Evolutionary conservation across 2,329 filamentous ascomycete genomes (phyloP).

Genomic region (Juglanconis juglandina): DNA sequence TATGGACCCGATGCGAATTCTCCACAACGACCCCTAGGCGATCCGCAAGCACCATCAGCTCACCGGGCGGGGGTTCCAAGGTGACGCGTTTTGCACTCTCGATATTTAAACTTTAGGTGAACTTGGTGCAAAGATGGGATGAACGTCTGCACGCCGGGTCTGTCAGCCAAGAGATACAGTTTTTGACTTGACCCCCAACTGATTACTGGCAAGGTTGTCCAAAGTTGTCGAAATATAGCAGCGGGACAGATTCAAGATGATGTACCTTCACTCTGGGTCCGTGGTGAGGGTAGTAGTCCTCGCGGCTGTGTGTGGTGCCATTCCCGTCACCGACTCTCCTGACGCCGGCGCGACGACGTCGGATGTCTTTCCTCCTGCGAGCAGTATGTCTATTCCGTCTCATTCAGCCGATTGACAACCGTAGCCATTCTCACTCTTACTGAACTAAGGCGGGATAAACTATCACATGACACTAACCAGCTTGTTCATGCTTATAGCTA

Average conservation of each 20-base stretch:
- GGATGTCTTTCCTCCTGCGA: conserved; percentile 21
- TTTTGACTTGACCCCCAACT: background rate
- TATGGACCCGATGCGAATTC: background rate
- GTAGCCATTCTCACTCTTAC: background rate
- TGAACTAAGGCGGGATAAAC: background rate
- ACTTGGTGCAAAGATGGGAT: too few species aligned
- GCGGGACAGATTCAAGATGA: conserved; percentile 2
- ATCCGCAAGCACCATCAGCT: too few species aligned
- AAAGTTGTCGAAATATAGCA: background rate
- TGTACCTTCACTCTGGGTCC: background rate
- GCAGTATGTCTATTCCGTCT: conserved; percentile 19
- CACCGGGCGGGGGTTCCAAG: too few species aligned
- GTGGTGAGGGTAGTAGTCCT: background rate
- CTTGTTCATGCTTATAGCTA: conserved; percentile 19
- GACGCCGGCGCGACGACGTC: conserved; percentile 16
- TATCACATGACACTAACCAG: background rate
- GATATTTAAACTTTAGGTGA: too few species aligned
- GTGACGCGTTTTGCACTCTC: too few species aligned
- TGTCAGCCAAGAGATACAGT: background rate
- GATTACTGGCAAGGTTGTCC: too few species aligned
- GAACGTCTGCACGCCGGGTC: background rate
- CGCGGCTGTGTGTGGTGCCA: background rate
- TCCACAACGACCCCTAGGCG: too few species aligned
- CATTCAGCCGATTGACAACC: background rate
- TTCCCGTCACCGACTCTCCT: conserved; percentile 10